Percentiles rank a stretch among this genome's conserved stretches.
These are phyloP conservation scores for Diplosphaera chodatii DNA, from an alignment of 139 green algal species.

Conservation along the genomic window DNA sequence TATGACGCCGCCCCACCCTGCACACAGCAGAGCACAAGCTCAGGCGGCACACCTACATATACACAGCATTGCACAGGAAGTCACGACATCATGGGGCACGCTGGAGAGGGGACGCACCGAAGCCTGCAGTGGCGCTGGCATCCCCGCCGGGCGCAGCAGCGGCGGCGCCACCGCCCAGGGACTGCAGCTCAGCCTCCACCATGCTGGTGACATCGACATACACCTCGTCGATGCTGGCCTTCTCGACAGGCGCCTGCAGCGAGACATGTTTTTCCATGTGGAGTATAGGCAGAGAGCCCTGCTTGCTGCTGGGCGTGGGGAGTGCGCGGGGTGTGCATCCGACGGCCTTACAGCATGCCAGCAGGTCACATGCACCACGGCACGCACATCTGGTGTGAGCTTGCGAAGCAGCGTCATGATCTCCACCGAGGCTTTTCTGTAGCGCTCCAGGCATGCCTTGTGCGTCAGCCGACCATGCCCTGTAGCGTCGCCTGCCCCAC, in stretches of 20 bases:
- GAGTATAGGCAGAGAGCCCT: too few relatives aligned
- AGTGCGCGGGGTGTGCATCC: too few relatives aligned
- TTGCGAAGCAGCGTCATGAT: slow-evolving; percentile 39
- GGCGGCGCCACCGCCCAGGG: background rate
- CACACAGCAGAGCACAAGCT: too few relatives aligned
- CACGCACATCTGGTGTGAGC: slow-evolving; percentile 3
- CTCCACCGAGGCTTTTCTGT: slow-evolving; percentile 43
- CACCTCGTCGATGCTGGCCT: slow-evolving; percentile 85
- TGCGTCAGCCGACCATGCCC: slow-evolving; percentile 30
- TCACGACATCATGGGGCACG: too few relatives aligned
- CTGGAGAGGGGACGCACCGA: too few relatives aligned
- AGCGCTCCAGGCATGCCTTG: slow-evolving; percentile 76
- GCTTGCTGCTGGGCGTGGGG: too few relatives aligned
- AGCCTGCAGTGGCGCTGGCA: too few relatives aligned
- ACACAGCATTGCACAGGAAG: too few relatives aligned
- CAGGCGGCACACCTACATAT: too few relatives aligned
- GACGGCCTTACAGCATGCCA: too few relatives aligned
- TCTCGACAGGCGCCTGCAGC: slow-evolving; percentile 44
- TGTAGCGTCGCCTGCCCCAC: background rate
- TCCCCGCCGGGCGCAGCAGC: too few relatives aligned
- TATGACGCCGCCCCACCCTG: slow-evolving; percentile 51
- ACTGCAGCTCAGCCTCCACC: slow-evolving; percentile 38
- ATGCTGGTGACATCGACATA: slow-evolving; percentile 81
- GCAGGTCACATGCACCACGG: background rate
- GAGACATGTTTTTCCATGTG: too few relatives aligned